phyloP scores from a whole-genome alignment of 169 alveolate genomes.

The Perkinsus marinus region DNA sequence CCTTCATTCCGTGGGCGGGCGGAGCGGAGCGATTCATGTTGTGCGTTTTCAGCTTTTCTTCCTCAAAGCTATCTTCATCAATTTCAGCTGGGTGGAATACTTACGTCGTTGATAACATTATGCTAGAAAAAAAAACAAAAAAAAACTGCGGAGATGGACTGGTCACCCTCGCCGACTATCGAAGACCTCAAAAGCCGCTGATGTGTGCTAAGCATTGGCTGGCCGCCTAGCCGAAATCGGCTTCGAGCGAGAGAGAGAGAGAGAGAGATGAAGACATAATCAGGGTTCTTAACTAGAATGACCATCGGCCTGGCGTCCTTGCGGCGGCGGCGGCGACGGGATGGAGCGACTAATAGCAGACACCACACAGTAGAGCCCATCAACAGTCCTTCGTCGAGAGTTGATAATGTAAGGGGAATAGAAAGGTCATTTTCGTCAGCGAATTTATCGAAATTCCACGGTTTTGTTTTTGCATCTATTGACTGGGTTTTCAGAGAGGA shows the following conservation, averaged over 20 bases:
- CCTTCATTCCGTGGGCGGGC: not conserved
- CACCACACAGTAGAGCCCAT: not conserved
- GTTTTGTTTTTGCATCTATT: not conserved
- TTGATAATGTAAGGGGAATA: not conserved
- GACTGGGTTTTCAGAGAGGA: not conserved
- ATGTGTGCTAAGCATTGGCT: too few relatives aligned
- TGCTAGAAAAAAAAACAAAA: not conserved
- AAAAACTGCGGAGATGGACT: too few relatives aligned
- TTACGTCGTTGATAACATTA: not conserved
- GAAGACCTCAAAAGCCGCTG: too few relatives aligned
- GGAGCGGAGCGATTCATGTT: not conserved
- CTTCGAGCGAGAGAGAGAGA: too few relatives aligned
- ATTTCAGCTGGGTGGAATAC: too few relatives aligned
- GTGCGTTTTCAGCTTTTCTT: not conserved
- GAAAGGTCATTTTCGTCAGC: not conserved
- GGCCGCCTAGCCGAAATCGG: too few relatives aligned
- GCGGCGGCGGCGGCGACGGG: not conserved
- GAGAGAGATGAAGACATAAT: too few relatives aligned
- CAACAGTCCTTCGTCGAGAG: not conserved
- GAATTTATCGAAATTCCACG: not conserved
- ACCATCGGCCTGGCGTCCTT: too few relatives aligned
- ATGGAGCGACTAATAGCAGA: not conserved
- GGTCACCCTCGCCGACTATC: too few relatives aligned
- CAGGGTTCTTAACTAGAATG: not conserved
- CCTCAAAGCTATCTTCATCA: not conserved